Conservation (phyloP, 768 basidiomycete species). For the Leucocoprinus leucothites region DNA sequence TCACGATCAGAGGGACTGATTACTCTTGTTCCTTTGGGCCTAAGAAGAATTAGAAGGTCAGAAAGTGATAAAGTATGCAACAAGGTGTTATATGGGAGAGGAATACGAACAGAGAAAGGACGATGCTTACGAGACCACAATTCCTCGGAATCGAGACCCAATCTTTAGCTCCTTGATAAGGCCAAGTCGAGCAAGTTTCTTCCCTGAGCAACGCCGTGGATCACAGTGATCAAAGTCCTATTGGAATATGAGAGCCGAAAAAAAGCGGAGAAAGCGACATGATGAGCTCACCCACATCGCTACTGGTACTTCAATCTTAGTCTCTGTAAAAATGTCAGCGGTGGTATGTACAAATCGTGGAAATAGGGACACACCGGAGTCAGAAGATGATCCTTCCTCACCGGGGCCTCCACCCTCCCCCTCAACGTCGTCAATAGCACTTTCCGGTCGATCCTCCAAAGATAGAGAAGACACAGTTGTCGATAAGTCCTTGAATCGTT, state of each 20-base stretch:
- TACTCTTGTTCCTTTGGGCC: conserved; percentile 78
- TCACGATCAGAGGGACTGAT: conserved; percentile 85
- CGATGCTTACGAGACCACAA: conserved; percentile 84
- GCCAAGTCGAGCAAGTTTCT: conserved; percentile 84
- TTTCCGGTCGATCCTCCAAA: conserved; percentile 48
- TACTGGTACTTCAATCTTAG: conserved; percentile 65
- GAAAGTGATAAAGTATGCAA: not conserved
- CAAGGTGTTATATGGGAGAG: not conserved
- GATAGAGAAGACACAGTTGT: not conserved
- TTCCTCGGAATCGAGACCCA: conserved; percentile 83
- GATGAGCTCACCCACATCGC: conserved; percentile 88
- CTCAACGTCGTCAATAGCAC: conserved; percentile 48
- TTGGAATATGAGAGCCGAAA: not conserved
- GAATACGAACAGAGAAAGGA: conserved; percentile 3
- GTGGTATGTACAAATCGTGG: not conserved
- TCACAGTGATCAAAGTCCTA: conserved; percentile 99
- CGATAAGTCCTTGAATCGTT: conserved; percentile 9
- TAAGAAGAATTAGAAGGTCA: conserved; percentile 23
- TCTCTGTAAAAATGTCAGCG: conserved; percentile 20
- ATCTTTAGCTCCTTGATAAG: conserved; percentile 82
- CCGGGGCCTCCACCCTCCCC: conserved; percentile 34
- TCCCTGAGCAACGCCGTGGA: conserved; percentile 77
- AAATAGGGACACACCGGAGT: conserved; percentile 11
- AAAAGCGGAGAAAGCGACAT: not conserved
- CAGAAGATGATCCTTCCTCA: conserved; percentile 19